Evolutionary conservation across 2,329 filamentous ascomycete genomes (phyloP), one percentile per base, ranked within the genome.

Genomic region (Xylaria multiplex): DNA sequence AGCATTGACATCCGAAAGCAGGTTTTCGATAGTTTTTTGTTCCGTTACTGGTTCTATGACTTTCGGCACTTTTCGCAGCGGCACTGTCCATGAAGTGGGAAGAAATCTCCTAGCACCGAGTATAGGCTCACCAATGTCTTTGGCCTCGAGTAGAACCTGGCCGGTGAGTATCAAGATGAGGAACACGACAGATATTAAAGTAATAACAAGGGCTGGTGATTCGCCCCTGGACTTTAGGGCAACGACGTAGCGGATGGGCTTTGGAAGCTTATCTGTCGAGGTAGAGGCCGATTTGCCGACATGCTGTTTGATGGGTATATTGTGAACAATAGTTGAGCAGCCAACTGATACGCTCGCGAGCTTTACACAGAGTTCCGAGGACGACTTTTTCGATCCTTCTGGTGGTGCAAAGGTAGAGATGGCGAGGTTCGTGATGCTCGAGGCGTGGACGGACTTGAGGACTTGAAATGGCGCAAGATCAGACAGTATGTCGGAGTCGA

Each of bases 311-410:
- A 97, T 85, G 0, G 92, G 89, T 68, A 97, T 89, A 45, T 88
- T 91, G 78, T 97, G 92, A 30, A 97, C 89, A 35, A 91, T 88
- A 46, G 93, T 88, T 0, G 89, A 92, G 76, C 93, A 94, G 66
- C 89, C 90, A 72, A 96, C 89, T 55, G 91, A 93, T 46, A 93
- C 91, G 53, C 91, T 94, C 35, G 92, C 93, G 3, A 97, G 86
- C 72, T 92, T 92, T 71, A 96, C 81, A 73, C 88, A 88, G 72
- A 89, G 85, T 16, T 86, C 83, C 43, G 77, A 75, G 57, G 80
- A 80, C 61, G 81, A 77, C 72, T 82, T 76, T 2, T 79, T 81
- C 68, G 85, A 81, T n/a, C 86, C 77, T 57, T 80, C 63, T 1
- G 85, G 87, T 0, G 86, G 80, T 24, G 77, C 75, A 76, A 90